Percentiles rank a stretch among this genome's conserved stretches.
Evolutionary conservation across 768 basidiomycete species (phyloP).

Genomic region (Termitomyces sp.): DNA sequence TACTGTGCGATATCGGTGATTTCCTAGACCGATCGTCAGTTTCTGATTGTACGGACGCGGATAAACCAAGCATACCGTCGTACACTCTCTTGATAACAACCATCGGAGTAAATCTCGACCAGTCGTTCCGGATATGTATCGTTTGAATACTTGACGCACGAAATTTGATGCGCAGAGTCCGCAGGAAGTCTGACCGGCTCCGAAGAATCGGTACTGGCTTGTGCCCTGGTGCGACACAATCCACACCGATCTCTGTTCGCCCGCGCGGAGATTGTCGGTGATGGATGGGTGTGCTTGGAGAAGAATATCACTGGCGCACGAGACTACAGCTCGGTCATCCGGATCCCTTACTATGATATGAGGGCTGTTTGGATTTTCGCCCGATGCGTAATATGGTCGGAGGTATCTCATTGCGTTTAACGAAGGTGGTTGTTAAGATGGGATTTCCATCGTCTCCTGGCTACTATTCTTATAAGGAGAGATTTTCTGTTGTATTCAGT

Average conservation of each 20-base stretch:
- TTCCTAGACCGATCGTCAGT: not conserved
- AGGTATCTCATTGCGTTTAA: too few species aligned
- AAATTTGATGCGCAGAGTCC: conserved; percentile 5
- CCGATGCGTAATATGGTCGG: too few species aligned
- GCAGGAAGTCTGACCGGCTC: not conserved
- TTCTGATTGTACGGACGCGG: not conserved
- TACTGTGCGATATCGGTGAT: not conserved
- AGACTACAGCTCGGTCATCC: too few species aligned
- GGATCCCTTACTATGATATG: not conserved
- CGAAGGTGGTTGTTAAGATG: not conserved
- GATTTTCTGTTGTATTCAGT: not conserved
- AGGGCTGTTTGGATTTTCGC: too few species aligned
- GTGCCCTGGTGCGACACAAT: not conserved
- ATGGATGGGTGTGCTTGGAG: too few species aligned
- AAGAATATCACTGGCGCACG: not conserved
- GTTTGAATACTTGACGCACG: not conserved
- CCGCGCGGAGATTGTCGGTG: too few species aligned
- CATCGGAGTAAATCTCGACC: not conserved
- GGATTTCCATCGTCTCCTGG: not conserved
- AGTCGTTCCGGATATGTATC: not conserved
- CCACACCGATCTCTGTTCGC: too few species aligned
- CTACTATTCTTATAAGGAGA: not conserved
- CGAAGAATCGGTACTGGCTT: not conserved
- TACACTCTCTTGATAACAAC: not conserved
- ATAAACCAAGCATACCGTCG: not conserved